phyloP scores from a whole-genome alignment of 192 early-diverging fungal species.

The Neocallimastix lanati region DNA sequence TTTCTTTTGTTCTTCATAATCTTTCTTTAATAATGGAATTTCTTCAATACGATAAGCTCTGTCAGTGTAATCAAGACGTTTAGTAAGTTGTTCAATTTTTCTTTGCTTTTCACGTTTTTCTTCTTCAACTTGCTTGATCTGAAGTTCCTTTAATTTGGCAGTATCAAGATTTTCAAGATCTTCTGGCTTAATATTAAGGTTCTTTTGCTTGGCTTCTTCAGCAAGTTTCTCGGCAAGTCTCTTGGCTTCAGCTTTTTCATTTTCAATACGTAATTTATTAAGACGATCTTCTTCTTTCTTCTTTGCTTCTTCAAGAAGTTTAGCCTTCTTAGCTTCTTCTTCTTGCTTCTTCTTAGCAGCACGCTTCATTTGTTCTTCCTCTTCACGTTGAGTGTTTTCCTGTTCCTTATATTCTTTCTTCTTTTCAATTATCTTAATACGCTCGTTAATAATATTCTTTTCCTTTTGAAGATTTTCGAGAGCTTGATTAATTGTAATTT shows the following conservation, averaged over 20 bases:
- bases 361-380: conserved; percentile 24
- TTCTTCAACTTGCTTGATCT: conserved; percentile 79
- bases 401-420: conserved; percentile 67
- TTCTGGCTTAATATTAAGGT: conserved; percentile 36
- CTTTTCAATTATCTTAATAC: conserved; percentile 83
- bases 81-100: conserved; percentile 52
- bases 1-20: conserved; percentile 78
- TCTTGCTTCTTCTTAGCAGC: conserved; percentile 33
- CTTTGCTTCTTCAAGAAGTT: conserved; percentile 67
- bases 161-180: conserved; percentile 73
- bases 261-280: conserved; percentile 53
- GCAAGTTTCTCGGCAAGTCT: conserved; percentile 59
- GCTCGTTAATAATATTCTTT: conserved; percentile 49
- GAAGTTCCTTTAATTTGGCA: conserved; percentile 56
- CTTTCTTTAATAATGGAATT: conserved; percentile 69
- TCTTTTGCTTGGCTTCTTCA: conserved; percentile 23
- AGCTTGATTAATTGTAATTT: conserved; percentile 48
- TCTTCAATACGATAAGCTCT: conserved; percentile 85
- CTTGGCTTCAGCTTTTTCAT: conserved; percentile 61
- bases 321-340: conserved; percentile 61
- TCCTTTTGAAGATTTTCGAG: conserved; percentile 61
- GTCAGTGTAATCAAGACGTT: conserved; percentile 76
- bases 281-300: conserved; percentile 67
- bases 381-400: conserved; percentile 15
- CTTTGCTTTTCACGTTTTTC: conserved; percentile 61